Base-by-base conservation (phyloP, 129 eudicot species). In the Centaurea solstitialis region DNA sequence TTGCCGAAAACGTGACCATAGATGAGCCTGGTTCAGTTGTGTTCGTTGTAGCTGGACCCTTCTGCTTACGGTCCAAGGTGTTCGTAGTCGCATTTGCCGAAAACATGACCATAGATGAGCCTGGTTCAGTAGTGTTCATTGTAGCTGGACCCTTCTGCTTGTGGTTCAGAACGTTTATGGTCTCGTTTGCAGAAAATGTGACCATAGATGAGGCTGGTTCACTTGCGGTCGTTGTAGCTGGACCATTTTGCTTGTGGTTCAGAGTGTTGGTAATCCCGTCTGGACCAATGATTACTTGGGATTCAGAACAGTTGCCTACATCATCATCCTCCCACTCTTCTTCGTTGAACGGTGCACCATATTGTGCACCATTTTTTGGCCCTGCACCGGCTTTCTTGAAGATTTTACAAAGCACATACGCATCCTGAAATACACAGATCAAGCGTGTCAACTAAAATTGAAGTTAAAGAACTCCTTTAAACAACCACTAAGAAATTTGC, bases 271-370 rank as follows among this genome's bases (percentile, higher is more conserved):
- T 53, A 75, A 72, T 47, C n/a, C 69, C 70, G 39, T 59, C 73
- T 15, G 45, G 87, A 72, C 69, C 81, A 79, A 74, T 75, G 64
- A n/a, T 72, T 9, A 80, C 70, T 33, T 39, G 68, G 68, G 88
- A 12, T 35, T 68, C 86, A 80, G 50, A 24, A 73, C 78, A 77
- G 66, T 30, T 72, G 23, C 41, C 81, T n/a, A 76, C 65, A 73
- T 81, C 65, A 73, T 81, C 90, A 74, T 89, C 88, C 40, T 12
- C 84, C 97, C 97, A 93, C 9, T 88, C 93, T 50, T 87, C 94
- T 71, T 93, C 98, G 30, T 82, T 72, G 20, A 87, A 93, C 15
- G 98, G 98, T 45, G 91, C 97, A 21, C 98, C 98, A 35, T 93
- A 93, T 11, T 91, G 94, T 2, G 92, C 94, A 57, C 98, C 94